phyloP scores from a whole-genome alignment of 306 rosid species.

The Leucaena leucocephala region DNA sequence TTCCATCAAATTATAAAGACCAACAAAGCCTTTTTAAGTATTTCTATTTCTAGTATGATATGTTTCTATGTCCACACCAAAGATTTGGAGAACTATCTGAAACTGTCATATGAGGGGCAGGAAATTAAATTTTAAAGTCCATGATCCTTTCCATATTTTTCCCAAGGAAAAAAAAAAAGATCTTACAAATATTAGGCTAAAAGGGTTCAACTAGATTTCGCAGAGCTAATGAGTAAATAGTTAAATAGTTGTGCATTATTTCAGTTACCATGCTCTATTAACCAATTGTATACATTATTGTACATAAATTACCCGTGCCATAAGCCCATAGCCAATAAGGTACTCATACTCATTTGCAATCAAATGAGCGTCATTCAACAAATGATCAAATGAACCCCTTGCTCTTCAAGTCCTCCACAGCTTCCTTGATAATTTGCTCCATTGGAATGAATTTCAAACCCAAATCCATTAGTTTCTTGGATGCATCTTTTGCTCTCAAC shows the following conservation, averaged over 20 bases:
- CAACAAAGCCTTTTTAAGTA: no score
- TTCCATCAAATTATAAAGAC: no score
- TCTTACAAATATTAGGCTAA: not conserved
- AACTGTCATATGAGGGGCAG: no score
- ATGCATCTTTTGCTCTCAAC: constrained; percentile 66
- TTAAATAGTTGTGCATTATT: not conserved
- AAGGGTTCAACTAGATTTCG: not conserved
- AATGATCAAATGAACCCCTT: constrained; percentile 57
- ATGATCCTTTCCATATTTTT: not conserved
- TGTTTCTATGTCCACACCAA: no score
- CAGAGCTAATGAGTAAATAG: not conserved
- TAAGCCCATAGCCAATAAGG: not conserved
- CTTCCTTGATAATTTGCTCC: constrained; percentile 87
- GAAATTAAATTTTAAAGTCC: not conserved
- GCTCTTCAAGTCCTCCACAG: constrained; percentile 76
- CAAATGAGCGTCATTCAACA: constrained; percentile 11
- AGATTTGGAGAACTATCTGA: no score
- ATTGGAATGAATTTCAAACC: constrained; percentile 79
- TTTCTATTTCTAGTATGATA: no score
- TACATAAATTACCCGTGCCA: constrained; percentile 6
- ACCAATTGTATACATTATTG: not conserved
- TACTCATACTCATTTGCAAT: constrained; percentile 5
- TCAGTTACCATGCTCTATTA: no score
- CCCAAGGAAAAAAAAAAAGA: not conserved
- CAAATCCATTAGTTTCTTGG: constrained; percentile 68